Conservation (phyloP, 345 rosid species). For the Sonneratia alba region DNA sequence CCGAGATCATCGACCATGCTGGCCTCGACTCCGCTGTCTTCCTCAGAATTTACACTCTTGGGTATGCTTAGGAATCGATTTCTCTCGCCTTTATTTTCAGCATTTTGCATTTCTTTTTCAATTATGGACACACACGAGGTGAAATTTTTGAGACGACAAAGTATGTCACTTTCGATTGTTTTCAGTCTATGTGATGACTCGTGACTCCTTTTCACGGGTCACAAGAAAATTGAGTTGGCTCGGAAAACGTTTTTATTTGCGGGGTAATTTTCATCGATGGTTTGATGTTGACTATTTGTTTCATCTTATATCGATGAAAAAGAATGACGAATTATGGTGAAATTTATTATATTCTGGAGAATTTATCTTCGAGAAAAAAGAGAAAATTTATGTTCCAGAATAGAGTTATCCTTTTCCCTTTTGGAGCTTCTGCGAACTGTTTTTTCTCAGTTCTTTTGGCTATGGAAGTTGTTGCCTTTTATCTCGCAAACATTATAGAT, state of each 20-base stretch:
- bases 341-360: too few relatives aligned
- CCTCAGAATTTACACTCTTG: constrained; percentile 80
- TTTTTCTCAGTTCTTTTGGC: not conserved
- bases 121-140: not conserved
- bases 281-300: not conserved
- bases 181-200: not conserved
- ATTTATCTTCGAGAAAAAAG: not conserved
- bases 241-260: not conserved
- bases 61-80: constrained; percentile 29
- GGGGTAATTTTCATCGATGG: not conserved
- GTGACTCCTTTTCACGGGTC: not conserved
- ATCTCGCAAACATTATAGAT: not conserved
- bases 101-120: not conserved
- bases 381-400: not conserved
- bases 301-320: not conserved
- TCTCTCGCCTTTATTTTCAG: not conserved
- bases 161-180: not conserved
- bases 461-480: not conserved
- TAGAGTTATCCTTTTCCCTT: not conserved
- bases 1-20: constrained; percentile 75
- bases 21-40: constrained; percentile 97
- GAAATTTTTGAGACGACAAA: not conserved
- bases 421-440: not conserved
- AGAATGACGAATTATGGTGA: too few relatives aligned
- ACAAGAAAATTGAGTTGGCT: not conserved